Percentiles rank a stretch among this genome's conserved stretches.
Evolutionary conservation across 306 rosid genomes (phyloP).

Genomic region (Astragalus glycyphyllos): DNA sequence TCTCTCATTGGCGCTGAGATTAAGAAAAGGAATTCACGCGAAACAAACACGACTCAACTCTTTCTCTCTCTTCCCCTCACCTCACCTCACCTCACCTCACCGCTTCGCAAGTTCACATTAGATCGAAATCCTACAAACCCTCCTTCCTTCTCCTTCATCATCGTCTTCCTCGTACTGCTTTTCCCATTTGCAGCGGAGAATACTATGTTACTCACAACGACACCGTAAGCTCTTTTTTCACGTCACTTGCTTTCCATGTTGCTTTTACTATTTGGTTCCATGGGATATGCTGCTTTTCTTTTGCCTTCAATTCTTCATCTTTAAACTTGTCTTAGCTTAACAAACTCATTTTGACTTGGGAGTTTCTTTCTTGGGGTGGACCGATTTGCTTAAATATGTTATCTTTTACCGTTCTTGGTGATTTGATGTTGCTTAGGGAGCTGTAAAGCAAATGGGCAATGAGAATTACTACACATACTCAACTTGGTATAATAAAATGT

Average conservation of each 20-base stretch:
- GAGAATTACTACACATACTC: not conserved
- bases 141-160: not conserved
- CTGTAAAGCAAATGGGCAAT: not conserved
- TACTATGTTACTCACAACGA: slow-evolving; percentile 28
- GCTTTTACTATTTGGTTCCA: not conserved
- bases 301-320: slow-evolving; percentile 17
- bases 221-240: slow-evolving; percentile 47
- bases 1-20: slow-evolving; percentile 55
- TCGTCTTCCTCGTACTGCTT: not conserved
- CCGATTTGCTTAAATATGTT: not conserved
- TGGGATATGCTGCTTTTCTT: slow-evolving; percentile 29
- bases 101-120: slow-evolving; percentile 41
- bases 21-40: slow-evolving; percentile 45
- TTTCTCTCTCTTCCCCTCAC: slow-evolving; percentile 13
- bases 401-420: slow-evolving; percentile 1
- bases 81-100: not conserved
- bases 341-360: not conserved
- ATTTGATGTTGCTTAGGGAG: not conserved
- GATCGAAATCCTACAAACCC: slow-evolving; percentile 50
- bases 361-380: not conserved
- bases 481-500: not conserved
- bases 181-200: slow-evolving; percentile 32
- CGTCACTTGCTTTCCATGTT: not conserved
- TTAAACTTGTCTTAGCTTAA: not conserved
- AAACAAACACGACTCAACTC: slow-evolving; percentile 33